A percentile compares a stretch with the other conserved stretches of the same genome.
phyloP scores from a whole-genome alignment of 805 yeast genomes.

The Metschnikowia matae region DNA sequence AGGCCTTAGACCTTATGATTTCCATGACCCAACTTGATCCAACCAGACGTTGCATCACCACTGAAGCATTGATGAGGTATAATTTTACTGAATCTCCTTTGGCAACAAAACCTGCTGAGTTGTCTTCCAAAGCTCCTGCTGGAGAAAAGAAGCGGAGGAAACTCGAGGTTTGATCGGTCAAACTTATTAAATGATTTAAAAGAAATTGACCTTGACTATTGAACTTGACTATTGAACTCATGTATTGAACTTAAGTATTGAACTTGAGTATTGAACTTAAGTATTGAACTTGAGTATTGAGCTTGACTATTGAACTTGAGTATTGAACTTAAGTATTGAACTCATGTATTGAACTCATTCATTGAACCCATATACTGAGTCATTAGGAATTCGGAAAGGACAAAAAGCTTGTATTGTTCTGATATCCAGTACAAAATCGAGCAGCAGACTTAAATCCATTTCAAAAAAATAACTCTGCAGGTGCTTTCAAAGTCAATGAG shows the following conservation, averaged over 20 bases:
- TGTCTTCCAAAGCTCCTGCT: slow-evolving; percentile 48
- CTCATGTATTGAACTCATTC: no score
- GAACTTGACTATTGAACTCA: no score
- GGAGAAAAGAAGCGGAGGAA: slow-evolving; percentile 16
- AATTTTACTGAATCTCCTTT: slow-evolving; percentile 70
- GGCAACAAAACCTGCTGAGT: slow-evolving; percentile 62
- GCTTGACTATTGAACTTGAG: no score
- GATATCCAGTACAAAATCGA: slow-evolving; percentile 14
- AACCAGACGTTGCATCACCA: slow-evolving; percentile 60
- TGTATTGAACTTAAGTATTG: no score
- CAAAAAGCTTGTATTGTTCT: no score
- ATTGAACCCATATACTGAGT: no score
- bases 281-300: no score
- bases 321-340: no score
- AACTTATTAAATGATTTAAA: no score
- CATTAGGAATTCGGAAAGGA: no score
- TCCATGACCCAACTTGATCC: slow-evolving; percentile 78
- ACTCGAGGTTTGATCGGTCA: slow-evolving; percentile 7
- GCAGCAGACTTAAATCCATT: slow-evolving; percentile 33
- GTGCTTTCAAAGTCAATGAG: slow-evolving; percentile 5
- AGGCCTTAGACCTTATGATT: slow-evolving; percentile 71
- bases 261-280: no score
- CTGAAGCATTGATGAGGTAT: slow-evolving; percentile 60
- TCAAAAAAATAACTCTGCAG: slow-evolving; percentile 23
- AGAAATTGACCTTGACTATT: no score